These are phyloP conservation scores for Erodium maritimum DNA, from an alignment of 345 rosid genomes.

Conservation along the genomic window DNA sequence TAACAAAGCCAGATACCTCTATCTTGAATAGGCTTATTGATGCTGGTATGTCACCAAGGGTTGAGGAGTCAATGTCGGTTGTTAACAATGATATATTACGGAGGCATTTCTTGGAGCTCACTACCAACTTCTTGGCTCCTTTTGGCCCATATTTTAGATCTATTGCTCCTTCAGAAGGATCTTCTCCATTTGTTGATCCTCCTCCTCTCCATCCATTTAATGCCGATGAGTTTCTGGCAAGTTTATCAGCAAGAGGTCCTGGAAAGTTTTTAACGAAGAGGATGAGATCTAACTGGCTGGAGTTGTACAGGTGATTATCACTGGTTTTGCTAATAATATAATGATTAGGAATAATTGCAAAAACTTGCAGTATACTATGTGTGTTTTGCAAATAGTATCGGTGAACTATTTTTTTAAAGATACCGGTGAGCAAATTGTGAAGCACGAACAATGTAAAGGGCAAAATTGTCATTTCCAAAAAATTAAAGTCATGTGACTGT, in stretches of 20 bases:
- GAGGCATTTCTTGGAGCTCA: constrained; percentile 93
- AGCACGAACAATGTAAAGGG: no score
- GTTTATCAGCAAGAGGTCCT: constrained; percentile 70
- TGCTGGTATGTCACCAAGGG: constrained; percentile 89
- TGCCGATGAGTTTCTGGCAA: constrained; percentile 65
- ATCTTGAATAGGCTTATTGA: constrained; percentile 88
- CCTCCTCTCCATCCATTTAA: constrained; percentile 59
- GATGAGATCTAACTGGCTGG: constrained; percentile 95
- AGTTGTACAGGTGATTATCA: constrained; percentile 63
- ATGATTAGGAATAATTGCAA: no score
- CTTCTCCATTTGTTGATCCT: constrained; percentile 83
- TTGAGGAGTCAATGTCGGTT: constrained; percentile 97
- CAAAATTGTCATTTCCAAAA: no score
- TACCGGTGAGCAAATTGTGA: no score
- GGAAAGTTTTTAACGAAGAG: constrained; percentile 90
- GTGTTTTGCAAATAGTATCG: no score
- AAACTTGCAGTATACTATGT: no score
- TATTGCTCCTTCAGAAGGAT: constrained; percentile 74
- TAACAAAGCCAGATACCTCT: constrained; percentile 92
- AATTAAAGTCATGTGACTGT: no score
- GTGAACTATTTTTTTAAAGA: no score
- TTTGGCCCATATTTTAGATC: constrained; percentile 85
- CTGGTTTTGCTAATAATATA: not conserved
- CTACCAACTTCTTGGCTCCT: constrained; percentile 91
- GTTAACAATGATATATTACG: constrained; percentile 93